phyloP scores from a whole-genome alignment of 1,284 basidiomycete species.

The Earliella scabrosa region DNA sequence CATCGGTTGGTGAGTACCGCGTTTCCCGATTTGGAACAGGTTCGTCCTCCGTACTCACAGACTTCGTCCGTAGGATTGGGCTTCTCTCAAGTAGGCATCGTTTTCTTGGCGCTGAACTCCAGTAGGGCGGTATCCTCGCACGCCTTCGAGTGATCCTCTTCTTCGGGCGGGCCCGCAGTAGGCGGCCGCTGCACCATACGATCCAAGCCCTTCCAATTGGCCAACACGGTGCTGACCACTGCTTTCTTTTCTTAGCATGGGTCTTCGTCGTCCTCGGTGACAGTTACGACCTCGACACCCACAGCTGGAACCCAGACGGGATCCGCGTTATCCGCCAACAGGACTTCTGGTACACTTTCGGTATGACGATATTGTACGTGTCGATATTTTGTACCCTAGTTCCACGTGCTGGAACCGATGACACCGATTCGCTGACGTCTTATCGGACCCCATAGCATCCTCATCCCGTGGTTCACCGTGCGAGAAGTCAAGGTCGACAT shows the following conservation, averaged over 20 bases:
- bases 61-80: slow-evolving; percentile 48
- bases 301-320: slow-evolving; percentile 43
- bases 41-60: slow-evolving; percentile 26
- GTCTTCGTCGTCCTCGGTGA: slow-evolving; percentile 49
- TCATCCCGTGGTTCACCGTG: slow-evolving; percentile 48
- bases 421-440: slow-evolving; percentile 1
- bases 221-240: slow-evolving; percentile 21
- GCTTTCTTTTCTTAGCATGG: slow-evolving; percentile 37
- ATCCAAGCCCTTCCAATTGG: background rate
- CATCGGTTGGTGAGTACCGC: slow-evolving; percentile 60
- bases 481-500: slow-evolving; percentile 47
- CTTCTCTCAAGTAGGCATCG: slow-evolving; percentile 54
- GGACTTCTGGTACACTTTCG: slow-evolving; percentile 50
- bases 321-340: slow-evolving; percentile 43
- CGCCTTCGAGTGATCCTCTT: slow-evolving; percentile 7
- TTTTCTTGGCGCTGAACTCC: slow-evolving; percentile 9
- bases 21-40: slow-evolving; percentile 16
- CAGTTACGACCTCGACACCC: slow-evolving; percentile 44
- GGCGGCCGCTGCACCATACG: background rate
- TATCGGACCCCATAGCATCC: slow-evolving; percentile 34
- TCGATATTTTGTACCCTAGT: too few species aligned
- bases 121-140: slow-evolving; percentile 18
- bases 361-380: slow-evolving; percentile 45
- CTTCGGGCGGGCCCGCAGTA: slow-evolving; percentile 8
- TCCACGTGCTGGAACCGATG: background rate